Evolutionary conservation across 2,329 filamentous ascomycete species (phyloP), one percentile per base, ranked within the genome.

Genomic region (Cercospora berteroae): DNA sequence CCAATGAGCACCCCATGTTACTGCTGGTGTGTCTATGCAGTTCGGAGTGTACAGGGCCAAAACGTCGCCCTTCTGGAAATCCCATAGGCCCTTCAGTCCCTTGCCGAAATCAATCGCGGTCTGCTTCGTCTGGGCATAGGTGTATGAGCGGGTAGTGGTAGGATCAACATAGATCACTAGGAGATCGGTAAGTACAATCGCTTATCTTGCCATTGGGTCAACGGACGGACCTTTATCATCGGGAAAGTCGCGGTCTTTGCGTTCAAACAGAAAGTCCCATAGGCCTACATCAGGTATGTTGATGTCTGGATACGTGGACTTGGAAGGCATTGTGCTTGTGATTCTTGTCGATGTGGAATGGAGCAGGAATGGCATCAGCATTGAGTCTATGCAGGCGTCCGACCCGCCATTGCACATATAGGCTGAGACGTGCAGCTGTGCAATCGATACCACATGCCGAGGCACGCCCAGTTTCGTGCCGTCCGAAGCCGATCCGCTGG

Each of bases 21-120:
- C 80, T 3, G 89, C 83, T 0, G 92, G 89, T 0, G 90, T 93
- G 78, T 97, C 94, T 76, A 97, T 90, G 78, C 86, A 89, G 78
- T 97, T 97, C 20, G 93, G 91, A 2, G 92, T 89, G 83, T 90
- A 96, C 60, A 97, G 83, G 10, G 86, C 90, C 20, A 97, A 84
- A 2, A 95, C 91, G 76, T 97, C 92, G 75, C 91, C 91, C 76
- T 91, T 93, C 73, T 88, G 84, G 90, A 93, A 97, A 55, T 88
- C 85, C 85, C 89, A 94, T 20, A 84, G 79, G 18, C 90, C 86
- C 76, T 89, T 89, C 29, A 97, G 84, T 0, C 92, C 94, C 70
- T 89, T 88, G 61, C 92, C 94, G 72, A 97, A 95, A n/a, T 88
- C 86, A 48, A 88, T 80, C 1, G 92, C 90, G 12, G 87, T 83